phyloP scores from a whole-genome alignment of 257 asterid genomes.

The Solanum paucissectum region DNA sequence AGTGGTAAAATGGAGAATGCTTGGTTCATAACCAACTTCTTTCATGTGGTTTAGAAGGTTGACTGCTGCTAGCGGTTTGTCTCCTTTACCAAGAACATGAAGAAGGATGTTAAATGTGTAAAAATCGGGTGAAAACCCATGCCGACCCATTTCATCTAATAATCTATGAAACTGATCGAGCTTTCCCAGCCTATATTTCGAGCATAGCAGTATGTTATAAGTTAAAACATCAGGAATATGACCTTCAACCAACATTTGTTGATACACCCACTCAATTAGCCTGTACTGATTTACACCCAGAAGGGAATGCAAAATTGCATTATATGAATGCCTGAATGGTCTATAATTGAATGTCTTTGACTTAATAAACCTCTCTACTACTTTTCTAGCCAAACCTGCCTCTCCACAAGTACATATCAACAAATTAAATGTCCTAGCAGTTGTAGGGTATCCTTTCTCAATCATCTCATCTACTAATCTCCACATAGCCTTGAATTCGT shows the following conservation, averaged over 20 bases:
- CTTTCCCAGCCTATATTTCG: constrained; percentile 79
- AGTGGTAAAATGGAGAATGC: constrained; percentile 81
- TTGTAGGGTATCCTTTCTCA: constrained; percentile 66
- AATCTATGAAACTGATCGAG: constrained; percentile 65
- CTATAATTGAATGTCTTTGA: constrained; percentile 73
- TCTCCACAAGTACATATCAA: constrained; percentile 83
- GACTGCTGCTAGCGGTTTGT: constrained; percentile 74
- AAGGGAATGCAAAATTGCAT: constrained; percentile 75
- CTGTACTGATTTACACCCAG: constrained; percentile 49
- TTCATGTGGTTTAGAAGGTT: constrained; percentile 90
- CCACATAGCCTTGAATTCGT: constrained; percentile 90
- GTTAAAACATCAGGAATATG: constrained; percentile 80
- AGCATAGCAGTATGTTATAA: constrained; percentile 76
- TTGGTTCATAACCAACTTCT: constrained; percentile 58
- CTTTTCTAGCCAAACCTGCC: constrained; percentile 80
- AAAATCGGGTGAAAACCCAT: constrained; percentile 75
- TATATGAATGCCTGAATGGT: constrained; percentile 70
- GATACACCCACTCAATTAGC: constrained; percentile 91
- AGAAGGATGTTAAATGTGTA: constrained; percentile 85
- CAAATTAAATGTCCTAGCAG: constrained; percentile 86
- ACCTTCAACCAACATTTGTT: constrained; percentile 67
- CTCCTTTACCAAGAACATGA: constrained; percentile 74
- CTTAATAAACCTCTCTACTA: constrained; percentile 80
- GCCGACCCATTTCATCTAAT: constrained; percentile 72
- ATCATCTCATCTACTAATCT: constrained; percentile 79